Percentiles rank a stretch among this genome's conserved stretches.
Conservation (phyloP, 2,329 filamentous ascomycete species). For the Colletotrichum sp. region DNA sequence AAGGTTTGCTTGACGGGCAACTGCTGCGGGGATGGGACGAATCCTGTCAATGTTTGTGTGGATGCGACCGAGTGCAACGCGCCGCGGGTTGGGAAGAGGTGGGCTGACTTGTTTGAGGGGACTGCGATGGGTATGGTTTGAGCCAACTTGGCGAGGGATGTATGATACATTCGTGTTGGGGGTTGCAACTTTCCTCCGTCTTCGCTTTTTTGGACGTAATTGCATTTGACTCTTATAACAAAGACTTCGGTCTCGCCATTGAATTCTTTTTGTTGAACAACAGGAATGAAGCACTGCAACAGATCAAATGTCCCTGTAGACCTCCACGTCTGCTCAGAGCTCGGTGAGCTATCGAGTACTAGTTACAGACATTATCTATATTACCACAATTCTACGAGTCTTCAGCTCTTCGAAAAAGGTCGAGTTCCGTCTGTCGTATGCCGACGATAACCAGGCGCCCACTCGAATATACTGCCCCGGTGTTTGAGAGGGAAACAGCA, state of each 20-base stretch:
- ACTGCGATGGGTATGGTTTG: not conserved
- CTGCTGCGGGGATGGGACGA: constrained; percentile 7
- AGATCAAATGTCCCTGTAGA: too few relatives aligned
- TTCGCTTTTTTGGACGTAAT: accelerated
- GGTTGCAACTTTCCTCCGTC: not conserved
- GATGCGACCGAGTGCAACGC: constrained; percentile 20
- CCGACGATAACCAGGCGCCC: not conserved
- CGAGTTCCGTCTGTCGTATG: not conserved
- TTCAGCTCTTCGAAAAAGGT: not conserved
- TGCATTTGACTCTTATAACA: not conserved
- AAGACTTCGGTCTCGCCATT: too few relatives aligned
- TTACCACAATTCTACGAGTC: not conserved
- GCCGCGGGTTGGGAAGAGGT: not conserved
- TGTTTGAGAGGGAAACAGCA: accelerated
- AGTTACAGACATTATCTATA: too few relatives aligned
- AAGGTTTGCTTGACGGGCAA: constrained; percentile 9
- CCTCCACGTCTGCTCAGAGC: too few relatives aligned
- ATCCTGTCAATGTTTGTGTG: constrained; percentile 8
- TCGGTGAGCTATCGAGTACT: too few relatives aligned
- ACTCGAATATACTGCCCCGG: not conserved
- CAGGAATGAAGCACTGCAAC: too few relatives aligned
- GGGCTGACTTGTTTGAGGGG: not conserved
- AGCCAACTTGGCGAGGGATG: not conserved
- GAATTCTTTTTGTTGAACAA: too few relatives aligned
- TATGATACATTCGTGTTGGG: not conserved